phyloP scores from a whole-genome alignment of 2,329 filamentous ascomycete genomes.

The Cercospora zeina region DNA sequence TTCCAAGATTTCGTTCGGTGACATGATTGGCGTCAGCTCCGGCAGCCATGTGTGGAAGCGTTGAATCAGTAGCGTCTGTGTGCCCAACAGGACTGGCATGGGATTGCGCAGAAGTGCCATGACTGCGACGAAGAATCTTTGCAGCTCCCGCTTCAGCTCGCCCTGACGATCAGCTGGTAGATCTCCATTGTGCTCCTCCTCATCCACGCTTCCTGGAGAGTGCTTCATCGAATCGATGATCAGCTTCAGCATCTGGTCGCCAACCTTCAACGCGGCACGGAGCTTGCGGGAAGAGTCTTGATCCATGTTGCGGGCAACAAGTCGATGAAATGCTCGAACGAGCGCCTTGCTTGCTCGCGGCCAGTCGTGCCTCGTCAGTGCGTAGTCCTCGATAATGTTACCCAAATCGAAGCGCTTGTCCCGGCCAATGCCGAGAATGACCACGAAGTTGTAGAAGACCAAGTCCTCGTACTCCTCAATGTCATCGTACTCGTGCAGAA shows the following conservation, averaged over 20 bases:
- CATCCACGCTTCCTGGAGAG: constrained; percentile 41
- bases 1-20: constrained; percentile 81
- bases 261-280: constrained; percentile 91
- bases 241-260: constrained; percentile 88
- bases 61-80: constrained; percentile 91
- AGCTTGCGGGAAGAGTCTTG: constrained; percentile 80
- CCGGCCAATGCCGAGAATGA: constrained; percentile 88
- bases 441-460: constrained; percentile 85
- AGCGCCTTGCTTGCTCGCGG: constrained; percentile 88
- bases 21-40: constrained; percentile 74
- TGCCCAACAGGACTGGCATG: constrained; percentile 83
- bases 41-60: constrained; percentile 98
- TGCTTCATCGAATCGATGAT: constrained; percentile 85
- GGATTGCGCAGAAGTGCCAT: constrained; percentile 86
- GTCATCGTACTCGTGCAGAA: constrained; percentile 85
- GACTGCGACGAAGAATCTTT: constrained; percentile 84
- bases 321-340: constrained; percentile 78
- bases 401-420: constrained; percentile 90
- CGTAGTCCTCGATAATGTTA: constrained; percentile 88
- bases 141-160: constrained; percentile 79
- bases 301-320: constrained; percentile 80
- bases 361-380: constrained; percentile 85
- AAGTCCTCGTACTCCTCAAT: constrained; percentile 91
- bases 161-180: constrained; percentile 51
- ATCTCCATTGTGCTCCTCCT: constrained; percentile 17